Conservation (phyloP, 164 flowering plant genomes). For the Macadamia tetraphylla region DNA sequence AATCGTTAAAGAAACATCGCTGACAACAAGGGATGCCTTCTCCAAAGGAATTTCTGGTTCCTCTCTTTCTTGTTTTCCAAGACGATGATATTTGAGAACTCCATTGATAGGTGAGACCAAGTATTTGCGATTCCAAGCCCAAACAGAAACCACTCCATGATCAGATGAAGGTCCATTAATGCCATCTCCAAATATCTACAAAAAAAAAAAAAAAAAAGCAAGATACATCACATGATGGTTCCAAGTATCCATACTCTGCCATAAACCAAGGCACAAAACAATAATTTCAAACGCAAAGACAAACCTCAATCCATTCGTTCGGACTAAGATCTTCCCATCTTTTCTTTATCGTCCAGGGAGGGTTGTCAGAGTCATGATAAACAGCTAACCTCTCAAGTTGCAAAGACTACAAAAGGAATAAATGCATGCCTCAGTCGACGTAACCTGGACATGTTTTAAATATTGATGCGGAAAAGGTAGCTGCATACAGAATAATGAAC, state of each 20-base stretch:
- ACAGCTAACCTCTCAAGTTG: conserved; percentile 96
- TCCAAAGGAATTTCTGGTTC: conserved; percentile 83
- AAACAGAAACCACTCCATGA: conserved; percentile 25
- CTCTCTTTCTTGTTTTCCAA: conserved; percentile 90
- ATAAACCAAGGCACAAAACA: not conserved
- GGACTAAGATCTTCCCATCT: conserved; percentile 91
- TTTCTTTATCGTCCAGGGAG: conserved; percentile 75
- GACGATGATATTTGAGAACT: conserved; percentile 80
- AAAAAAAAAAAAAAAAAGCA: not conserved
- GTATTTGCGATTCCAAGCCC: conserved; percentile 74
- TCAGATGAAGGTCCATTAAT: conserved; percentile 55
- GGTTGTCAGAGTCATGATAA: conserved; percentile 80
- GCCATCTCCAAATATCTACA: conserved; percentile 93
- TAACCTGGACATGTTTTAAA: not conserved
- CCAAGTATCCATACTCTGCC: too few relatives aligned
- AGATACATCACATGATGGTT: not conserved
- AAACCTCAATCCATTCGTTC: conserved; percentile 92
- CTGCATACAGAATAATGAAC: not conserved
- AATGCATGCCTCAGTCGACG: conserved; percentile 7
- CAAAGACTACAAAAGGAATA: conserved; percentile 52
- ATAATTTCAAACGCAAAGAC: conserved; percentile 9
- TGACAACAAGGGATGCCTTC: conserved; percentile 74
- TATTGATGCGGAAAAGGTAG: not conserved
- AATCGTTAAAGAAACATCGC: conserved; percentile 74
- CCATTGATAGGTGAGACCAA: conserved; percentile 95